phyloP scores from a whole-genome alignment of 352 stramenopile species.

The Thalassiosira sp. region DNA sequence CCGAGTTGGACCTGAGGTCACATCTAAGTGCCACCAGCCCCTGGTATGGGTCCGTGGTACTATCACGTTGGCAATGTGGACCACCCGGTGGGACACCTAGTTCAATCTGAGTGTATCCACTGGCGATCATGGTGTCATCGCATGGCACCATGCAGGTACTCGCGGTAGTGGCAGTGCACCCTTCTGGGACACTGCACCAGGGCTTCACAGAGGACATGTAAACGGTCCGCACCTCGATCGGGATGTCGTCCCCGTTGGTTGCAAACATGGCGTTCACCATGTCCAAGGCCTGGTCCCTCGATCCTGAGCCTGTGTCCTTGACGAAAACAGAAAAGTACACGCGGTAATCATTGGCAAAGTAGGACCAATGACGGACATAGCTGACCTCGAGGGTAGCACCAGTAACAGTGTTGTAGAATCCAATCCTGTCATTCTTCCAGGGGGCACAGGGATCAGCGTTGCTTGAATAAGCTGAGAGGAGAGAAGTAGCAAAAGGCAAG shows the following conservation, averaged over 20 bases:
- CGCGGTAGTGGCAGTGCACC: background rate
- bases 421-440: conserved; percentile 19
- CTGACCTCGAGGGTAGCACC: background rate
- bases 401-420: conserved; percentile 8
- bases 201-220: conserved; percentile 9
- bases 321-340: conserved; percentile 14
- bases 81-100: background rate
- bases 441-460: conserved; percentile 5
- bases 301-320: background rate
- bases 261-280: conserved; percentile 19
- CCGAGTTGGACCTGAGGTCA: background rate
- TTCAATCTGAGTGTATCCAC: background rate
- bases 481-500: background rate
- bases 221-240: background rate
- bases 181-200: background rate
- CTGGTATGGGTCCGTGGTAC: background rate
- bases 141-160: background rate
- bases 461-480: background rate
- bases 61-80: background rate
- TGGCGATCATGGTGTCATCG: background rate
- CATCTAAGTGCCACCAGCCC: background rate
- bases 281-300: background rate
- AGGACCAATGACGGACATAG: conserved; percentile 11
- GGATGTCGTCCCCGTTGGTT: background rate
- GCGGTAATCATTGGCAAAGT: background rate